Evolutionary conservation across 306 rosid genomes (phyloP), one percentile per base, ranked within the genome.

Genomic region (Cicer pinnatifidum): DNA sequence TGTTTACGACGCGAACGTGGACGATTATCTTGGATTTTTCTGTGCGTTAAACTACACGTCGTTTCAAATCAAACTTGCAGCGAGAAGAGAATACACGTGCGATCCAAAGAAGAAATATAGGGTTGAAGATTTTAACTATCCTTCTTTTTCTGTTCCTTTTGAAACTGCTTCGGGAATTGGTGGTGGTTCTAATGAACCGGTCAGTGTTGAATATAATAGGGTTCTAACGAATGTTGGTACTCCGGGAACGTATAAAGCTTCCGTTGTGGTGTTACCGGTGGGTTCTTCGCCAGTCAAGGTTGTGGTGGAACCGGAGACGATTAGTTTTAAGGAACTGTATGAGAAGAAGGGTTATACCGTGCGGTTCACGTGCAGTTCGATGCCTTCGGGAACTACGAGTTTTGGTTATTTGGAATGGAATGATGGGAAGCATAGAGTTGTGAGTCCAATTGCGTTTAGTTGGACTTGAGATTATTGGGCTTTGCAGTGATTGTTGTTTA

Each of bases 311-410:
- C 98, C 98, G 6, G 69, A 85, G 73, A 75, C 80, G 16, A 82
- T 94, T 61, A 85, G 80, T 41, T 91, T 91, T 73, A 46, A 46
- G 5, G 19, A 82, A 67, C 61, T 70, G 23, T 41, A 84, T 6
- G 91, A 94, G 91, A 85, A 88, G 86, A 86, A 91, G 77, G 78
- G 90, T 64, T 94, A 83, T 68, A 91, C 90, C 0, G 95, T 89
- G 45, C 83, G 91, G 6, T 91, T 94, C 37, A 78, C 76, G 3
- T 80, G 85, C 52, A 54, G 54, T 13, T 80, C 96, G 28, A 39
- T 45, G 89, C 95, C 96, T 10, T 94, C 97, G 10, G 98, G 96
- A 1, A 83, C 96, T 0, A 78, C 41, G 5, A 79, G 86, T 78
- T 94, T 89, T 33, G 89, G 88, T 40, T 90, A 83, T 67, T 64